Percentiles rank a stretch among this genome's conserved stretches.
These are phyloP conservation scores for Ophiostoma ulmi DNA, from an alignment of 2,329 filamentous ascomycete genomes.

Conservation along the genomic window DNA sequence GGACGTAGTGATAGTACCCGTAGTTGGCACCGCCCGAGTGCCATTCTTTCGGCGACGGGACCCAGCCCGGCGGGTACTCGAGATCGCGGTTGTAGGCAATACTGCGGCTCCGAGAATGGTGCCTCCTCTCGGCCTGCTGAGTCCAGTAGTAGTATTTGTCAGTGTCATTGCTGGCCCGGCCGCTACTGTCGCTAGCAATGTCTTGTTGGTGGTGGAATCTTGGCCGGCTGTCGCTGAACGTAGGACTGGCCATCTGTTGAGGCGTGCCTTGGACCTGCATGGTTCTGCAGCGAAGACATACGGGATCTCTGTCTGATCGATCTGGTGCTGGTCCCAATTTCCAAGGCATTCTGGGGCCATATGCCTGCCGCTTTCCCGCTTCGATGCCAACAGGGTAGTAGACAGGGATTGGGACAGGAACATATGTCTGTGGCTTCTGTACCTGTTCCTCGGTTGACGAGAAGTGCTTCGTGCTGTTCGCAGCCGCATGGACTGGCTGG, in stretches of 20 bases:
- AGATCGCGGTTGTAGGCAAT: not conserved
- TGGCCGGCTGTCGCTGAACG: not conserved
- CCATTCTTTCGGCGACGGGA: not conserved
- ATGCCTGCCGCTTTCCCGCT: not conserved
- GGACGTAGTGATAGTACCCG: not conserved
- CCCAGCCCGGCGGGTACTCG: not conserved
- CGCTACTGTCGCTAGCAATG: conserved; percentile 7
- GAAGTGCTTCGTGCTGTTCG: not conserved
- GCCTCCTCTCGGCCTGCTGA: not conserved
- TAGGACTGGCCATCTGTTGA: not conserved
- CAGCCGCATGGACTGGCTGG: not conserved
- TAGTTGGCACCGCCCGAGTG: not conserved
- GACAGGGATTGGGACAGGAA: not conserved
- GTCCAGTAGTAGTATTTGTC: not conserved
- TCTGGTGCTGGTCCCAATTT: not conserved
- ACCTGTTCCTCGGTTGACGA: not conserved
- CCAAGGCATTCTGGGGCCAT: not conserved
- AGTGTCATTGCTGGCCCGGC: not conserved
- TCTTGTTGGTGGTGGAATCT: not conserved
- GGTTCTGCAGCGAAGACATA: not conserved
- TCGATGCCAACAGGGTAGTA: not conserved
- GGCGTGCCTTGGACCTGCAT: not conserved
- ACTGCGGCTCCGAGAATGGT: not conserved
- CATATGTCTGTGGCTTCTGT: not conserved
- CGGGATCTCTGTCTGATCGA: not conserved